Percentiles rank a stretch among this genome's conserved stretches.
Evolutionary conservation across 805 yeast genomes (phyloP).

Genomic region (Starmerella vitae): DNA sequence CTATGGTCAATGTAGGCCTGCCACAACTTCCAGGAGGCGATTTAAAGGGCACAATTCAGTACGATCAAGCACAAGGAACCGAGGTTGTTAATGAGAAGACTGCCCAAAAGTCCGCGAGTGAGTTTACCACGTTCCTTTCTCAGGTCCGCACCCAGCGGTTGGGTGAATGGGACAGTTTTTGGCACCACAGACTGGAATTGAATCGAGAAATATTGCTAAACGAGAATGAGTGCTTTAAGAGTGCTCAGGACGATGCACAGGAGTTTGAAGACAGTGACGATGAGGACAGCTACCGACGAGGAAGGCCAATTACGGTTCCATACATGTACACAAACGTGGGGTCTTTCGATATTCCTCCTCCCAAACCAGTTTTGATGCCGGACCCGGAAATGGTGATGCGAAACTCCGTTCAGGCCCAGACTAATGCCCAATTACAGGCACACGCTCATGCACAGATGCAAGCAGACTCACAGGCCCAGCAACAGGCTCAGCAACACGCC

Average conservation of each 20-base stretch:
- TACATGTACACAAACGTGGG: conserved; percentile 18
- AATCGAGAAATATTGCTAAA: conserved; percentile 14
- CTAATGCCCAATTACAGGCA: conserved; percentile 5
- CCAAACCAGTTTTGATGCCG: conserved; percentile 20
- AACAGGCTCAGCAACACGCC: conserved; percentile 4
- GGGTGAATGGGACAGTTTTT: conserved; percentile 26
- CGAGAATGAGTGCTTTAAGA: conserved; percentile 19
- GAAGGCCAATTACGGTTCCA: conserved; percentile 16
- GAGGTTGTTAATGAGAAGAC: conserved; percentile 20
- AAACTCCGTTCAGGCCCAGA: conserved; percentile 5
- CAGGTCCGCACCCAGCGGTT: conserved; percentile 23
- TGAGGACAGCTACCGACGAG: conserved; percentile 12
- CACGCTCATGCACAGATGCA: conserved; percentile 1
- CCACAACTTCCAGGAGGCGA: conserved; percentile 22
- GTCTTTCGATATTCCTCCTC: conserved; percentile 19
- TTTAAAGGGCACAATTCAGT: conserved; percentile 17
- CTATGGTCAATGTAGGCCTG: conserved; percentile 14
- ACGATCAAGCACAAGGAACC: conserved; percentile 2
- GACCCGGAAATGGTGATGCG: conserved; percentile 19
- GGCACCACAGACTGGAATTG: conserved; percentile 22
- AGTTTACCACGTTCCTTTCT: conserved; percentile 21
- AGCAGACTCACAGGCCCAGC: conserved; percentile 1
- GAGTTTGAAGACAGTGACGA: conserved; percentile 19
- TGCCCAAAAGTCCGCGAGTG: conserved; percentile 20
- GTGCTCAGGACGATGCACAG: conserved; percentile 18